Percentiles rank a stretch among this genome's conserved stretches.
Conservation (phyloP, 2,329 filamentous ascomycete genomes). For the Colletotrichum costaricense region DNA sequence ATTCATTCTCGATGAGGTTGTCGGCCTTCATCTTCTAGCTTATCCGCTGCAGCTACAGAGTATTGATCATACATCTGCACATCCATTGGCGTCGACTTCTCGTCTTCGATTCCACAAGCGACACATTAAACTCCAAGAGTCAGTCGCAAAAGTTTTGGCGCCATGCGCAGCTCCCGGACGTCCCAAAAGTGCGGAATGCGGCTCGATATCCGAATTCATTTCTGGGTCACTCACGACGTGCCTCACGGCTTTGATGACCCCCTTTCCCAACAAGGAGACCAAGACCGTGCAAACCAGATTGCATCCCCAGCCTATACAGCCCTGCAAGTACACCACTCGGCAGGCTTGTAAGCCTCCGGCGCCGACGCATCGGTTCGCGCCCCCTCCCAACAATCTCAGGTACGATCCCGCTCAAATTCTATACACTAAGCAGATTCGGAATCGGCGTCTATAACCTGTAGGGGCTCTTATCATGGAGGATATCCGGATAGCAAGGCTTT, state of each 20-base stretch:
- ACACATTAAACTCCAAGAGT: neutral
- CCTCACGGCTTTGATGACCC: conserved; percentile 1
- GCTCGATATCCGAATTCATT: conserved; percentile 30
- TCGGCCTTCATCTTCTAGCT: conserved; percentile 1
- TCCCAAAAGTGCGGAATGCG: conserved; percentile 8
- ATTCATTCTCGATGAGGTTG: neutral
- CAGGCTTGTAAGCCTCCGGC: conserved; percentile 26
- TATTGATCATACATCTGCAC: neutral
- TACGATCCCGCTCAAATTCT: neutral
- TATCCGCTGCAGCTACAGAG: neutral
- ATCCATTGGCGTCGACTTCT: neutral
- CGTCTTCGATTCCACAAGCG: neutral
- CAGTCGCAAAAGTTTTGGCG: neutral
- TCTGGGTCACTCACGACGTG: conserved; percentile 9
- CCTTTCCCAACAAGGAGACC: conserved; percentile 31
- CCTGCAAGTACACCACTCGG: conserved; percentile 13
- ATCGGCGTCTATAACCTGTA: conserved; percentile 8
- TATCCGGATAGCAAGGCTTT: neutral
- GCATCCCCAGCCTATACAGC: conserved; percentile 21
- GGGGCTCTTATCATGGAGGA: neutral
- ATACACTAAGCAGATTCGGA: conserved; percentile 22
- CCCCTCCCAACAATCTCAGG: conserved; percentile 28
- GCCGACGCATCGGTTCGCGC: conserved; percentile 31
- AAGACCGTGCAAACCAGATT: conserved; percentile 28
- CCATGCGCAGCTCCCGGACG: neutral